Conservation (phyloP, 768 basidiomycete genomes). For the Boletus edulis region DNA sequence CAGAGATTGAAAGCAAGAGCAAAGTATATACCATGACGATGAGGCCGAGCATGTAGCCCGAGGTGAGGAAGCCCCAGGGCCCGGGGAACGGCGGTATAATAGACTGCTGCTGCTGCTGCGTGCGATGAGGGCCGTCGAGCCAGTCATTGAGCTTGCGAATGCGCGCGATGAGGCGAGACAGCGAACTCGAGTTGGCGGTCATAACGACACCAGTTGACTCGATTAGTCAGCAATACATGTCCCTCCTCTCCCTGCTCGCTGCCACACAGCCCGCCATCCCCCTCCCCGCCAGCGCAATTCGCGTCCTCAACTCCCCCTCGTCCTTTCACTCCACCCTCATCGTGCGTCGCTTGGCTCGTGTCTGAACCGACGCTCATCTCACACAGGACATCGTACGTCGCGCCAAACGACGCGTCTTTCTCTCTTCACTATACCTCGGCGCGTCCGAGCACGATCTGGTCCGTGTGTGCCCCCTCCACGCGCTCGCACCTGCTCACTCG, state of each 20-base stretch:
- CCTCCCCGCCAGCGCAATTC: slow-evolving; percentile 45
- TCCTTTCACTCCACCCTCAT: slow-evolving; percentile 57
- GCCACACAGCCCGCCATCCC: slow-evolving; percentile 48
- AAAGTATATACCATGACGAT: slow-evolving; percentile 54
- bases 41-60: slow-evolving; percentile 67
- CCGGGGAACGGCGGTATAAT: slow-evolving; percentile 40
- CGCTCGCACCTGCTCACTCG: background rate
- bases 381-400: slow-evolving; percentile 68
- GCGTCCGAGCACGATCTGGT: slow-evolving; percentile 78
- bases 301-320: slow-evolving; percentile 53
- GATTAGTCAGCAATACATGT: slow-evolving; percentile 25
- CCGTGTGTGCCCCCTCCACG: slow-evolving; percentile 26
- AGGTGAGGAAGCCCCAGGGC: slow-evolving; percentile 71
- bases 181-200: too few species aligned
- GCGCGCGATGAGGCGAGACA: background rate
- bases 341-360: slow-evolving; percentile 37
- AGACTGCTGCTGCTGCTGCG: background rate
- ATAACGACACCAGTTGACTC: too few species aligned
- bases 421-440: slow-evolving; percentile 90
- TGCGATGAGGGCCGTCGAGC: background rate
- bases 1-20: background rate
- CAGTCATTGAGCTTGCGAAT: background rate
- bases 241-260: slow-evolving; percentile 24
- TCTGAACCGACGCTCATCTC: background rate
- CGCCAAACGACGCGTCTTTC: slow-evolving; percentile 79